These are phyloP conservation scores for Spironucleus salmonicida DNA, from an alignment of 208 protist species.

Conservation along the genomic window DNA sequence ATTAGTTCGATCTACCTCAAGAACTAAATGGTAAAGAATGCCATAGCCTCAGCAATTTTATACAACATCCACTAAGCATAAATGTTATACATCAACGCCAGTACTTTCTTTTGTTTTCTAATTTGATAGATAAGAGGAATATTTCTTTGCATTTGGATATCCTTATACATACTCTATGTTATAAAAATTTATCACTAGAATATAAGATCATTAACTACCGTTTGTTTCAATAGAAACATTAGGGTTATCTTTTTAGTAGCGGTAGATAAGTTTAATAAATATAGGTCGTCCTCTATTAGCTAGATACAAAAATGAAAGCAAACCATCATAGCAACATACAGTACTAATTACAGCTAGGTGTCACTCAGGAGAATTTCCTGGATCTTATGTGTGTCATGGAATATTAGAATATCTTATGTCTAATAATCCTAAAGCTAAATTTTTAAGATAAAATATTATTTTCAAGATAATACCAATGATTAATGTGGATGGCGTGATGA, in stretches of 20 bases:
- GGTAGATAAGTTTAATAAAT: neutral
- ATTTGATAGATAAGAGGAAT: conserved; percentile 22
- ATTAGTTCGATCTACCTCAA: conserved; percentile 13
- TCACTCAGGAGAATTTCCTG: conserved; percentile 1
- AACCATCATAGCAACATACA: neutral
- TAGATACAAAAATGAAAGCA: neutral
- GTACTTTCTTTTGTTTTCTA: conserved; percentile 22
- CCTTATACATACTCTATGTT: conserved; percentile 20
- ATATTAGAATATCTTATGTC: neutral
- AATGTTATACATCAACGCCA: neutral
- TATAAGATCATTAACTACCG: neutral
- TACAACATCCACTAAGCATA: neutral
- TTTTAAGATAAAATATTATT: neutral
- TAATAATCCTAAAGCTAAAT: neutral
- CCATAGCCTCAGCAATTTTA: neutral
- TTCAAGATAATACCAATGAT: conserved; percentile 85
- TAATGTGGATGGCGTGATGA: conserved; percentile 83
- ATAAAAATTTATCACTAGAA: neutral
- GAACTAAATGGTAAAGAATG: neutral
- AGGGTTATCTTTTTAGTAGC: neutral
- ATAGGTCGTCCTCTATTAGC: neutral
- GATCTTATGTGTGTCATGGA: neutral
- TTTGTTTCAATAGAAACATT: neutral
- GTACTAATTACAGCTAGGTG: neutral
- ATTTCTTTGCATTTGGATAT: conserved; percentile 16